Base-by-base conservation (phyloP, 2,329 filamentous ascomycete genomes). In the Didymella pomorum region DNA sequence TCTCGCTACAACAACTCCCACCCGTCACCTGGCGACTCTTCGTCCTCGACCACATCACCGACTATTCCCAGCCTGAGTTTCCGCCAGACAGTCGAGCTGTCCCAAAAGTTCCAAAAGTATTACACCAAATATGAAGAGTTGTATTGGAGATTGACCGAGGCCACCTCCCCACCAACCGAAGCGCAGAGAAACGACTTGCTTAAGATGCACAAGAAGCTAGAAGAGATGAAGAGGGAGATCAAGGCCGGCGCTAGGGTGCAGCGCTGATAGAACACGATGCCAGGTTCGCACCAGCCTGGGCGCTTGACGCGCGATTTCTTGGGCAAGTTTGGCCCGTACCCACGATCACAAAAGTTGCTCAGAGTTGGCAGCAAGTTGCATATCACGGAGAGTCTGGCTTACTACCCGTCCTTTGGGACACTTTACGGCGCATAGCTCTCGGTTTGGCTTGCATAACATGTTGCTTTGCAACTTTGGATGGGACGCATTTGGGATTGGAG, bases 211-310 rank as follows among this genome's bases (percentile, higher is more conserved):
- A 73, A 76, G 64, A 78, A 80, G 64, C 72, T 87, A 45, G 79
- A 83, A 66, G 79, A 79, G 63, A 84, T 86, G 82, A 87, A 87
- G 77, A 75, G 80, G 59, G 83, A 86, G 69, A 87, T 87, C 61
- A 71, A 77, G 66, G 66, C 79, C 61, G 68, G 76, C 55, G 73
- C 71, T 33, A 67, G 69, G 18, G 52, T 68, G 53, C 66, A 71
- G 51, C 70, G 66, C 35, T 73, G 62, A 66, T 52, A 42, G 35
- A 55, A 12, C 56, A 23, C 56, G 35, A 26, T 29, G 33, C 42
- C 39, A 46, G 31, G 50, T 21, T 23, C 47, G 41, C 45, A 46
- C 39, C 39, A 35, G n/a, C 50, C 45, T 51, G 20, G 50, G 50
- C 56, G 51, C 41, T 50, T 37, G 43, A 31, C 37, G 56, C 56